Conservation (phyloP, 805 yeast species). For the Saturnispora bothae region DNA sequence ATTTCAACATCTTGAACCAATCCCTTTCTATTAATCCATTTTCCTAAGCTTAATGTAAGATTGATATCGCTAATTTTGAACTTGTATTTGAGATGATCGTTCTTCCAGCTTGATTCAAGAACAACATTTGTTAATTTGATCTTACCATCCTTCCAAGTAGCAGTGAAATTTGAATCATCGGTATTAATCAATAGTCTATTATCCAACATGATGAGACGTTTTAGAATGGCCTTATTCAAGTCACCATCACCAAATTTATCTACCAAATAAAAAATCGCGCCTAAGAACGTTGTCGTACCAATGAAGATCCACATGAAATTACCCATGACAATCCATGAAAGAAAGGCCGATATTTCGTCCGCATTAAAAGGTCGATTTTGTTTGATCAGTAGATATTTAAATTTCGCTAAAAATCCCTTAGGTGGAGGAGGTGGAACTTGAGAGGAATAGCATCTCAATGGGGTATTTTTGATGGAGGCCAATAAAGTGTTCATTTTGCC, state of each 20-base stretch:
- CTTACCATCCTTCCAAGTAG: constrained; percentile 41
- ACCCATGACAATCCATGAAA: constrained; percentile 50
- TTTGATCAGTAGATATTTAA: constrained; percentile 39
- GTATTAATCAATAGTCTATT: constrained; percentile 23
- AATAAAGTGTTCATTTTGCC: not conserved
- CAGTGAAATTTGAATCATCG: constrained; percentile 27
- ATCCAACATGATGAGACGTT: constrained; percentile 25
- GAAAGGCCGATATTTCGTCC: constrained; percentile 44
- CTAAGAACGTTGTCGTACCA: constrained; percentile 49
- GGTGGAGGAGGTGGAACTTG: not conserved
- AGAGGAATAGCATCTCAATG: not conserved
- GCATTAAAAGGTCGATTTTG: constrained; percentile 38
- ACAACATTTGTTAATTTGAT: constrained; percentile 34
- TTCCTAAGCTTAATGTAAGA: constrained; percentile 37
- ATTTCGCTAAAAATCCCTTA: constrained; percentile 1
- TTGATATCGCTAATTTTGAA: constrained; percentile 34
- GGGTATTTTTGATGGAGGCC: not conserved
- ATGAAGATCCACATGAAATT: constrained; percentile 42
- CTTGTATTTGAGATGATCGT: constrained; percentile 19
- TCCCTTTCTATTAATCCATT: constrained; percentile 49
- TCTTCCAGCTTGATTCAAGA: constrained; percentile 15
- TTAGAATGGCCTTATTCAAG: constrained; percentile 19
- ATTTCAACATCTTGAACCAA: constrained; percentile 39
- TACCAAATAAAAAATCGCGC: constrained; percentile 35
- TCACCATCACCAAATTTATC: constrained; percentile 26